Percentiles rank a stretch among this genome's conserved stretches.
Evolutionary conservation across 257 asterid genomes (phyloP).

Genomic region (Forsythia suspensa): DNA sequence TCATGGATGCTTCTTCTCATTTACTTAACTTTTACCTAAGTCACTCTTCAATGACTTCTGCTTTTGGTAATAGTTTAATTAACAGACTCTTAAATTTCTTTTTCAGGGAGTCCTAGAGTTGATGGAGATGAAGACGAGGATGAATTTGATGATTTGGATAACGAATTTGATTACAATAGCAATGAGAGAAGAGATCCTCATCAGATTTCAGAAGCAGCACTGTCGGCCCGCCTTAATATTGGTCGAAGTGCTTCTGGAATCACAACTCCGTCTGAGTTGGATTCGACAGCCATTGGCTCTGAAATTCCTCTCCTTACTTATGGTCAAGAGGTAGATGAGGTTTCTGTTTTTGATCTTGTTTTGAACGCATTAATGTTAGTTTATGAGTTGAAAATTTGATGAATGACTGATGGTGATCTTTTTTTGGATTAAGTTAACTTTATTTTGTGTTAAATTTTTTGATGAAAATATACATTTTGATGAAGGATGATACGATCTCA

Average conservation of each 20-base stretch:
- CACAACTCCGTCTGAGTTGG: constrained; percentile 60
- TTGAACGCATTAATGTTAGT: background rate
- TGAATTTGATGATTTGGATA: constrained; percentile 89
- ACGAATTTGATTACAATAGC: constrained; percentile 69
- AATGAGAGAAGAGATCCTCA: constrained; percentile 43
- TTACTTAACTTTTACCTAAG: background rate
- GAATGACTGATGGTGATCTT: too few relatives aligned
- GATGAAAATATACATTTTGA: constrained; percentile 22
- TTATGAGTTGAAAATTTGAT: background rate
- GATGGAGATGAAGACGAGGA: constrained; percentile 98
- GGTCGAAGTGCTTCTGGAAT: constrained; percentile 66
- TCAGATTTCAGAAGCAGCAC: constrained; percentile 49
- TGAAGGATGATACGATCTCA: constrained; percentile 89
- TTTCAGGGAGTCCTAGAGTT: constrained; percentile 85
- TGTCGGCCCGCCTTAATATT: constrained; percentile 49
- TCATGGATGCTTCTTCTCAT: background rate
- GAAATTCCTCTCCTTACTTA: constrained; percentile 94
- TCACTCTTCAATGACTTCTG: background rate
- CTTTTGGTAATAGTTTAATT: constrained; percentile 10
- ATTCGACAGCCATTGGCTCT: constrained; percentile 59
- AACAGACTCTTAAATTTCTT: background rate
- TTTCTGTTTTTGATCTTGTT: constrained; percentile 10
- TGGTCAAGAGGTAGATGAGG: constrained; percentile 77
- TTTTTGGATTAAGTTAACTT: too few relatives aligned
- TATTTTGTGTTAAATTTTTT: background rate